Conservation (phyloP, 106 monocot species). For the Xerophyta viscosa region DNA sequence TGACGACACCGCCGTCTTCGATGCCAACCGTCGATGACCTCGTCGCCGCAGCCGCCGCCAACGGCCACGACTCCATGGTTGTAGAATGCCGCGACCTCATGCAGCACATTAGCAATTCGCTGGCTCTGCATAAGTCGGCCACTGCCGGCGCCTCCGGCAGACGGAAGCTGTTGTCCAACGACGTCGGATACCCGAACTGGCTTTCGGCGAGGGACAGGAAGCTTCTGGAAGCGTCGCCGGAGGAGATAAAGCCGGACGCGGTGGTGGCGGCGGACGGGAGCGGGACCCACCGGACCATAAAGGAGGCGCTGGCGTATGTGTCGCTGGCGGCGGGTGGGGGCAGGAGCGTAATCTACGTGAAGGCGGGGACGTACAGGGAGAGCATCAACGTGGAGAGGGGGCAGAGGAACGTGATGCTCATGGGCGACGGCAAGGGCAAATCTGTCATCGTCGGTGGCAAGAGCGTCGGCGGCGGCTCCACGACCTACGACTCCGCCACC, state of each 20-base stretch:
- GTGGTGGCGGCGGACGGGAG: constrained; percentile 67
- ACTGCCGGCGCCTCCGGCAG: not conserved
- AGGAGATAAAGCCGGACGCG: constrained; percentile 42
- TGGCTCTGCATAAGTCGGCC: constrained; percentile 35
- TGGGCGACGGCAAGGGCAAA: constrained; percentile 78
- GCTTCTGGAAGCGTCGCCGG: constrained; percentile 47
- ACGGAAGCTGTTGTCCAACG: too few relatives aligned
- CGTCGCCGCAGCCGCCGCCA: too few relatives aligned
- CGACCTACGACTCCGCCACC: constrained; percentile 69
- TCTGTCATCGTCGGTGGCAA: constrained; percentile 44
- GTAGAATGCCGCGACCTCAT: too few relatives aligned
- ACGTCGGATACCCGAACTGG: constrained; percentile 42
- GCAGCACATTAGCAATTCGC: constrained; percentile 45
- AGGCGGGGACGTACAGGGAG: constrained; percentile 71
- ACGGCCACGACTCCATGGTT: too few relatives aligned
- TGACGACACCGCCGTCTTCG: not conserved
- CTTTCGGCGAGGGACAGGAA: constrained; percentile 37
- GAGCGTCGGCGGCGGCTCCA: constrained; percentile 35
- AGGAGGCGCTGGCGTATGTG: constrained; percentile 49
- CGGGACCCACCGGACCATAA: constrained; percentile 53
- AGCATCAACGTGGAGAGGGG: constrained; percentile 39
- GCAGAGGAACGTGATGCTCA: constrained; percentile 75
- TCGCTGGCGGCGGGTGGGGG: constrained; percentile 18
- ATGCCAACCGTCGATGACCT: not conserved
- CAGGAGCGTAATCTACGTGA: constrained; percentile 58